These are phyloP conservation scores for Candida sojae DNA, from an alignment of 1,139 yeast genomes.

Conservation along the genomic window DNA sequence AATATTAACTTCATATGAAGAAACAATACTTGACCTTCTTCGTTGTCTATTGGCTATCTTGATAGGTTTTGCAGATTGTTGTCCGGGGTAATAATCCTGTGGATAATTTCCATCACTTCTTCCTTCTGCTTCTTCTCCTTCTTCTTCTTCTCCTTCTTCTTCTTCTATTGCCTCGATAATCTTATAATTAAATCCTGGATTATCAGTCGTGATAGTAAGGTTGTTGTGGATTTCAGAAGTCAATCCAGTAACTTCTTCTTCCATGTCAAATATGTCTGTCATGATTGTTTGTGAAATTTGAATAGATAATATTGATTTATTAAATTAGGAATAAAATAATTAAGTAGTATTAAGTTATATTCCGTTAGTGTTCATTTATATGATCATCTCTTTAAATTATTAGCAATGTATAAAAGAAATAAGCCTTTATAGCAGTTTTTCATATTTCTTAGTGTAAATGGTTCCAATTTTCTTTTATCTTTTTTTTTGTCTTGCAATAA, in stretches of 20 bases:
- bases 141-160: slow-evolving; percentile 6
- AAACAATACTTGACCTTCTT: slow-evolving; percentile 19
- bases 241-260: slow-evolving; percentile 11
- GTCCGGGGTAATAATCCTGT: slow-evolving; percentile 9
- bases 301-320: background rate
- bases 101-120: background rate
- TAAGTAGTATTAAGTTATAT: background rate
- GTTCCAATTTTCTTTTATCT: background rate
- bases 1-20: slow-evolving; percentile 18
- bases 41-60: slow-evolving; percentile 11
- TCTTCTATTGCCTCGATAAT: slow-evolving; percentile 11
- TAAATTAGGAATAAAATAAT: background rate
- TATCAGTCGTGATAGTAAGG: background rate
- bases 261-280: slow-evolving; percentile 18
- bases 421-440: background rate
- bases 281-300: slow-evolving; percentile 5
- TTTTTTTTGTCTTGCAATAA: background rate
- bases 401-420: background rate
- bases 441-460: background rate
- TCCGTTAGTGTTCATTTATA: background rate
- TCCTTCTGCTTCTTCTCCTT: slow-evolving; percentile 7
- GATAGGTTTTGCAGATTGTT: slow-evolving; percentile 11
- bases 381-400: background rate
- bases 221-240: slow-evolving; percentile 3
- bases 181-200: slow-evolving; percentile 11